Base-by-base conservation (phyloP, 108 stramenopile species). In the Nannochloropsis gaditana region DNA sequence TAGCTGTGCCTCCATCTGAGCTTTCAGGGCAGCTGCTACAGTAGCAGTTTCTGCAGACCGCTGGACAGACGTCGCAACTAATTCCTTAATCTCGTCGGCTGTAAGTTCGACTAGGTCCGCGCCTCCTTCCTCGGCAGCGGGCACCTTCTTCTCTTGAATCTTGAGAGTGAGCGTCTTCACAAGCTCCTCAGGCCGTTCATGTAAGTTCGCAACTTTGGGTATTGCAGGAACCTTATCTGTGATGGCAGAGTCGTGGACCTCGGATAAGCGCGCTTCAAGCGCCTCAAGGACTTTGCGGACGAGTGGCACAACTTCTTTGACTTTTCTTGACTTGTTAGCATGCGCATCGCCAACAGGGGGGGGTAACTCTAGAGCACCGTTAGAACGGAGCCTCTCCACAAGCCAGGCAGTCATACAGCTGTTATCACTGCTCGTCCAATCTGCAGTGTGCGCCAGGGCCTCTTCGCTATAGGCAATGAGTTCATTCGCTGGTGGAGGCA, bases 331-430 rank as follows among this genome's bases (percentile, higher is more conserved):
- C 59, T 73, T 73, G 59, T 15, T 0, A 73, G 59, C 59, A n/a
- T 73, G 19, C 6, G 19, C 59, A 6, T 73, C 59, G 4, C 19
- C 59, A n/a, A 73, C 5, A 73, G 8, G 59, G 15, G n/a, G 2
- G 59, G 59, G 59, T n/a, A 8, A 3, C 59, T 73, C 59, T 1
- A 73, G 59, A 6, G 59, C 59, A n/a, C 59, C 59, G 6, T 73
- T 73, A n/a, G 59, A 73, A n/a, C 59, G 59, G 59, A 73, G 59
- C 15, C 59, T 73, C 59, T 73, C 59, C 59, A 73, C 59, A n/a
- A 73, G n/a, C 59, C 59, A 73, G n/a, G 59, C 15, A n/a, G 59
- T 73, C 8, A 73, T 4, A 73, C 59, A 2, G 19, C n/a, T n/a
- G 59, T 73, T 73, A n/a, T 73, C 59, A n/a, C 19, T n/a, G 59